phyloP scores from a whole-genome alignment of 805 yeast species.

The Candida pseudofarinosa region DNA sequence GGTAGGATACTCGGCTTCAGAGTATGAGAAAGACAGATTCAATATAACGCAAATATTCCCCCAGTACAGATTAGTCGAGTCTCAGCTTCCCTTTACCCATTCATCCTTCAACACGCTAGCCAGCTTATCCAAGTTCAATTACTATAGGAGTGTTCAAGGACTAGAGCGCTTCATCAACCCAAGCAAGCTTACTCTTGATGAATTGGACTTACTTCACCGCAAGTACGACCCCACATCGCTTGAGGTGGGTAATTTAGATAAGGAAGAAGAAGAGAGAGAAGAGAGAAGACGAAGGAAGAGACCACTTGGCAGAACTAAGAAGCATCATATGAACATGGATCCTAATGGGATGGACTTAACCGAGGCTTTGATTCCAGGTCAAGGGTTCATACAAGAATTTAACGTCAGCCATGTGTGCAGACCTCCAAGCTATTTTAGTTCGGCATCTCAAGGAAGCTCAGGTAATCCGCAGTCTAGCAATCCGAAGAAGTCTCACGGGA shows the following conservation, averaged over 20 bases:
- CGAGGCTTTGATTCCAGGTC: constrained; percentile 40
- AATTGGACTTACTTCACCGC: constrained; percentile 30
- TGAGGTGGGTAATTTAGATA: constrained; percentile 8
- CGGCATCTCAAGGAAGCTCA: constrained; percentile 17
- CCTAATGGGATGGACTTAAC: constrained; percentile 38
- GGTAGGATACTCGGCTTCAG: constrained; percentile 7
- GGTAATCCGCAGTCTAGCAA: constrained; percentile 2
- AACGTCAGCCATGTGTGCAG: constrained; percentile 37
- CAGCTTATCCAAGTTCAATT: constrained; percentile 31
- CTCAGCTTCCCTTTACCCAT: constrained; percentile 26
- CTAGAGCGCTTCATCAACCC: constrained; percentile 19
- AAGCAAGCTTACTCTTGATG: constrained; percentile 27
- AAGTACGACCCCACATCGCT: constrained; percentile 26
- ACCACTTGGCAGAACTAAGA: constrained; percentile 27
- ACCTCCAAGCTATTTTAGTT: constrained; percentile 39
- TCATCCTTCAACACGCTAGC: constrained; percentile 33
- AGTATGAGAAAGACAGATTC: neutral
- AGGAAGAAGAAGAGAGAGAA: constrained; percentile 4
- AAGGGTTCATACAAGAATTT: constrained; percentile 41
- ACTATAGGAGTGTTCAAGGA: constrained; percentile 26
- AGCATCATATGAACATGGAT: constrained; percentile 29
- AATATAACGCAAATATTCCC: constrained; percentile 33
- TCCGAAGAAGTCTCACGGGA: constrained; percentile 13
- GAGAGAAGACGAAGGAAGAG: constrained; percentile 16
- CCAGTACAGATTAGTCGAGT: constrained; percentile 30